Conservation (phyloP, 257 asterid genomes). For the Scutellaria minor region DNA sequence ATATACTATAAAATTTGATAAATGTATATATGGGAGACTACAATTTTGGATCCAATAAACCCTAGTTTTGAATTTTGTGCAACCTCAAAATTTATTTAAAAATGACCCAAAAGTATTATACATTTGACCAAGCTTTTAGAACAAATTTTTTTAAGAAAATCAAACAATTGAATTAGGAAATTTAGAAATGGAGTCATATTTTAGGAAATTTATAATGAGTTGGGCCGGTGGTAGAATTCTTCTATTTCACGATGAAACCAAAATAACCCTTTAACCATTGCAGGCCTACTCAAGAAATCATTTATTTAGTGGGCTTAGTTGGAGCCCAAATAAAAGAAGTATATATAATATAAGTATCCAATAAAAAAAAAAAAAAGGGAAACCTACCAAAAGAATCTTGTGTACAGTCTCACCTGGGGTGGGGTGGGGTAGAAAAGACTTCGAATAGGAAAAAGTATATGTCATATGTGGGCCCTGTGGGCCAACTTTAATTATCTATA, state of each 20-base stretch:
- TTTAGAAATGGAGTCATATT: too few species aligned
- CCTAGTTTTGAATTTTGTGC: conserved; percentile 38
- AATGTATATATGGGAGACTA: conserved; percentile 24
- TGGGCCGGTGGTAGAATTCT: too few species aligned
- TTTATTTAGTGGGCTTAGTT: not conserved
- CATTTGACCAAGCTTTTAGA: too few species aligned
- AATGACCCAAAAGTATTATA: too few species aligned
- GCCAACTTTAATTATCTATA: not conserved
- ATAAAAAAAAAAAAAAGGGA: not conserved
- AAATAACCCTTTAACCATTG: not conserved
- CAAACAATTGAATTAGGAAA: too few species aligned
- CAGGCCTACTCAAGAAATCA: not conserved
- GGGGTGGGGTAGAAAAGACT: not conserved
- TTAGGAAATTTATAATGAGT: too few species aligned
- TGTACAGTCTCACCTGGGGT: not conserved
- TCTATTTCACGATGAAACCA: not conserved
- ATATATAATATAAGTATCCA: not conserved
- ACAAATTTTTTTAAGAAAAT: too few species aligned
- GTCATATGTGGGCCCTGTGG: conserved; percentile 23
- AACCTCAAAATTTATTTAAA: too few species aligned
- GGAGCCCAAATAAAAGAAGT: not conserved
- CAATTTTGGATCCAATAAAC: conserved; percentile 41
- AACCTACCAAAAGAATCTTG: not conserved
- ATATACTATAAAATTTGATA: not conserved
- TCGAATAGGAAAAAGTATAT: conserved; percentile 12